Evolutionary conservation across 192 early-diverging fungal species (phyloP), one percentile per base, ranked within the genome.

Genomic region (Coemansia brasiliensis): DNA sequence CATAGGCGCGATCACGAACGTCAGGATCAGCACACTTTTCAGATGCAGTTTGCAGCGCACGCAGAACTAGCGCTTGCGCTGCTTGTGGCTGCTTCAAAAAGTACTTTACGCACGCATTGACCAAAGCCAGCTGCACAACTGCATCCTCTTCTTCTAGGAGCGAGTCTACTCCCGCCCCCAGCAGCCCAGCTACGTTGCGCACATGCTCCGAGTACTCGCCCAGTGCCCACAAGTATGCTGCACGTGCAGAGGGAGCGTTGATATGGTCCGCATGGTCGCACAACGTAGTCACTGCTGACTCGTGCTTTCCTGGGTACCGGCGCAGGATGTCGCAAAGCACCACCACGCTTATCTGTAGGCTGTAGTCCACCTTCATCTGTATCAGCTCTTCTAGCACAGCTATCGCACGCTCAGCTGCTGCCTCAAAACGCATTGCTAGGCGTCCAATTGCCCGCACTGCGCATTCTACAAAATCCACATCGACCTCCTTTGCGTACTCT

Each of bases 401-500:
- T 25, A 97, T 81, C 42, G 93, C 94, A 55, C 88, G 76, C 55
- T 95, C 93, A 17, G 94, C 84, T 0, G 95, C 90, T 25, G 85
- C 82, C 25, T 92, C 89, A 72, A 95, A 88, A 66, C 94, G 95
- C 41, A 97, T 88, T 1, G 94, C 95, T 57, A 94, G 92, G 32
- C 88, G 85, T 43, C 96, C 92, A 64, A 98, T 97, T 3, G 95
- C 95, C 21, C 83, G 74, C 27, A 98, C 85, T 2, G 92, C 84
- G 60, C 88, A 93, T 25, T 92, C 80, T 3, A 96, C 94, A 84
- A 97, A 96, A 63, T 95, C 95, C 17, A 97, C 91, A 73, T 97
- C 96, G 1, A 98, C 95, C 65, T 98, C 95, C 50, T 90, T 93
- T 11, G 92, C 91, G 62, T 98, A 98, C 88, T 98, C 96, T 65